Percentiles rank a stretch among this genome's conserved stretches.
Conservation (phyloP, 805 yeast genomes). For the Kodamaea kaohsiungensis region DNA sequence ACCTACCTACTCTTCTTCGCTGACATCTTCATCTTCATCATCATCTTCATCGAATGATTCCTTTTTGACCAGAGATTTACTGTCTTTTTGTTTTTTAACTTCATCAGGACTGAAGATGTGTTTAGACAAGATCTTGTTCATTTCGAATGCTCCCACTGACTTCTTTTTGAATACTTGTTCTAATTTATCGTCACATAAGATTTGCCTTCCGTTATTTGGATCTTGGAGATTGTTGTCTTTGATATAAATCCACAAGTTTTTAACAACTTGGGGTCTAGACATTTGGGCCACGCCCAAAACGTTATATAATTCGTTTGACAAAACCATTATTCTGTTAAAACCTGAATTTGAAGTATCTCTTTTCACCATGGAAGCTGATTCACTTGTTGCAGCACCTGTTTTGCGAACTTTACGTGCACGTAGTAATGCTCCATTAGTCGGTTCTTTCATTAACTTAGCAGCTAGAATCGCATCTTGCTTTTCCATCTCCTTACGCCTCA, state of each 20-base stretch:
- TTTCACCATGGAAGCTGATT: slow-evolving; percentile 3
- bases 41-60: slow-evolving; percentile 1
- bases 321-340: slow-evolving; percentile 43
- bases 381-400: slow-evolving; percentile 16
- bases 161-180: slow-evolving; percentile 58
- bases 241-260: slow-evolving; percentile 69
- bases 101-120: slow-evolving; percentile 48
- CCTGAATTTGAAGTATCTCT: slow-evolving; percentile 31
- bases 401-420: slow-evolving; percentile 18
- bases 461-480: slow-evolving; percentile 56
- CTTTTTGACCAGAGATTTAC: slow-evolving; percentile 6
- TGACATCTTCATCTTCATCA: not conserved
- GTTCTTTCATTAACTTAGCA: slow-evolving; percentile 44
- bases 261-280: slow-evolving; percentile 72
- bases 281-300: slow-evolving; percentile 45
- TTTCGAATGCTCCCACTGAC: slow-evolving; percentile 53
- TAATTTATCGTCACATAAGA: slow-evolving; percentile 62
- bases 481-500: slow-evolving; percentile 36
- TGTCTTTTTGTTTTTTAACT: slow-evolving; percentile 10
- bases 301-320: slow-evolving; percentile 53
- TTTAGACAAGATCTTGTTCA: slow-evolving; percentile 54
- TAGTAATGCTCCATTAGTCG: slow-evolving; percentile 20
- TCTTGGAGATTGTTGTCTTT: slow-evolving; percentile 63
- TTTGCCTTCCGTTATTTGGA: slow-evolving; percentile 63
- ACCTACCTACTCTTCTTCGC: slow-evolving; percentile 6